phyloP scores from a whole-genome alignment of 2,329 filamentous ascomycete species.

The Monilinia fructicola region DNA sequence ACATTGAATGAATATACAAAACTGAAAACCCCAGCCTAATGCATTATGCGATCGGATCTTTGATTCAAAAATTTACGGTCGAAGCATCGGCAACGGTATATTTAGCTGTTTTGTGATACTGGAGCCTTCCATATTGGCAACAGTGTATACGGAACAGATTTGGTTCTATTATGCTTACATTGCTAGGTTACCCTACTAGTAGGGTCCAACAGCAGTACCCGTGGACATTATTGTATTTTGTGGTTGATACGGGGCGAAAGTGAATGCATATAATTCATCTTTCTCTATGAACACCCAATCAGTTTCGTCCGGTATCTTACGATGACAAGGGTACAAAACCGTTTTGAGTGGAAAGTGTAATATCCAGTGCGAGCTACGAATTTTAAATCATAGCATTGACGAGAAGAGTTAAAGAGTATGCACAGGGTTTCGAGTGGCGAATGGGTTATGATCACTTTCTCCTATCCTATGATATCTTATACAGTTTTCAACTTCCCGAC shows the following conservation, averaged over 20 bases:
- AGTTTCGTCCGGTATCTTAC: background rate
- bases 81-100: background rate
- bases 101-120: background rate
- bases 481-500: background rate
- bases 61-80: background rate
- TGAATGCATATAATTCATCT: background rate
- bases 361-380: background rate
- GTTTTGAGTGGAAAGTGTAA: background rate
- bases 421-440: background rate
- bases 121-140: background rate
- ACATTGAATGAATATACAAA: background rate
- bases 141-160: background rate
- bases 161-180: background rate
- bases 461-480: slow-evolving; percentile 2
- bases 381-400: background rate
- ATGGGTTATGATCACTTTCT: background rate
- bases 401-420: background rate
- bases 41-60: too few species aligned
- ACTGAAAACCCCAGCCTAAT: background rate
- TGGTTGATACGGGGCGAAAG: background rate
- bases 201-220: background rate
- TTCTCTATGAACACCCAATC: background rate
- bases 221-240: background rate
- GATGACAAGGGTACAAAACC: background rate
- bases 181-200: background rate